Evolutionary conservation across 2,329 filamentous ascomycete genomes (phyloP), one percentile per base, ranked within the genome.

Genomic region (Sclerotinia nivalis): DNA sequence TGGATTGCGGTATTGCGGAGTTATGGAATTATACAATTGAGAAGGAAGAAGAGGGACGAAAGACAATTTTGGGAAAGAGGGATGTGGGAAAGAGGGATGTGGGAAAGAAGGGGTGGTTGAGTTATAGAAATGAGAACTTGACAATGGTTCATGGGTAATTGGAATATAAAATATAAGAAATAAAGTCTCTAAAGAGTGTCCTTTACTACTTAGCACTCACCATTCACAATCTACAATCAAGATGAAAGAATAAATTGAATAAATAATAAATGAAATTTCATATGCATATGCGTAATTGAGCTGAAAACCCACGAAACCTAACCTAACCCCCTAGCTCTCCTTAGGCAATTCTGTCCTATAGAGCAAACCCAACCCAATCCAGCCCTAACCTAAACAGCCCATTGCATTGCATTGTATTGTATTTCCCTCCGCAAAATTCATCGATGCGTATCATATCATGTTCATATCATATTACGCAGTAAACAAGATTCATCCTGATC

Each of bases 391-490:
- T 43, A 59, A 20, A n/a, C 37, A 59, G 34, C 1, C 34, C 12
- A 34, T 31, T 37, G 22, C 34, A 59, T 40, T 58, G 55, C 12
- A 40, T 58, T 59, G 34, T 56, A 37, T 55, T 55, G 25, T 20
- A 50, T 62, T 50, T 40, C 13, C 31, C 45, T 15, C 22, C 60
- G 45, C 25, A 25, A 31, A 64, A 64, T 64, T 50, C 31, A 49
- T 25, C 20, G 60, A 50, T 37, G 60, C 60, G 45, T 25, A 34
- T 62, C 45, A 15, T 49, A 18, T 62, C 45, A 49, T 62, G 20
- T 56, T 34, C 25, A 37, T 37, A 50, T 64, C 45, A 64, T 50
- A 64, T 50, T 64, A 64, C 45, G 45, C 31, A 50, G 22, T n/a
- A 37, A 50, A 64, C 60, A 50, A 64, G 10, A 50, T 49, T 34